A percentile compares a stretch with the other conserved stretches of the same genome.
Evolutionary conservation across 177 flowering plant species (phyloP).

Genomic region (Vitis hybrid): DNA sequence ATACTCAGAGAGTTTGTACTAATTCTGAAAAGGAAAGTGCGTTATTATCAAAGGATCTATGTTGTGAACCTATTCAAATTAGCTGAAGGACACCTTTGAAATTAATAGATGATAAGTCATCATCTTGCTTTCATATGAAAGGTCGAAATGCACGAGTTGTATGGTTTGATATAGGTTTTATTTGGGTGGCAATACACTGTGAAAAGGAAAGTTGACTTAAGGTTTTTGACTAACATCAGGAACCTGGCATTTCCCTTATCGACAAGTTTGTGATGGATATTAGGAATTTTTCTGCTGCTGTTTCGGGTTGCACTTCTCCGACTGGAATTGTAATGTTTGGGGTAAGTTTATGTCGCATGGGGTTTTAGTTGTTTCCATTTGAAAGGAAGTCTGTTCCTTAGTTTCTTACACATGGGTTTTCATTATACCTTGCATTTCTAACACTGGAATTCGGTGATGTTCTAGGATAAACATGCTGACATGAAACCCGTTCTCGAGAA

Average conservation of each 20-base stretch:
- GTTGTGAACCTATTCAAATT: no score
- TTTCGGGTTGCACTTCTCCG: conserved; percentile 53
- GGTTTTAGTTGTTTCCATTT: background rate
- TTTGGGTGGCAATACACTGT: background rate
- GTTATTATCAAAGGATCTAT: no score
- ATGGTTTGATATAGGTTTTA: no score
- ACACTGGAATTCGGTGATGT: conserved; percentile 14
- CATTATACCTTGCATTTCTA: conserved; percentile 10
- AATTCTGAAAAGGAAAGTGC: no score
- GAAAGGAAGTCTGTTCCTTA: background rate
- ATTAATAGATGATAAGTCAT: no score
- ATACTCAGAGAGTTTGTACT: no score
- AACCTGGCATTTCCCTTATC: conserved; percentile 9
- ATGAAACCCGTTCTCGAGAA: conserved; percentile 44
- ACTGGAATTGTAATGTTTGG: conserved; percentile 60
- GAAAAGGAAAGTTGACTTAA: conserved; percentile 7
- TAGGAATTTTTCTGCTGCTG: conserved; percentile 36
- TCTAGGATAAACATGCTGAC: conserved; percentile 39
- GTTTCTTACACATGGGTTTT: background rate
- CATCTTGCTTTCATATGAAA: no score
- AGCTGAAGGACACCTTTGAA: no score
- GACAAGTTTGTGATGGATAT: conserved; percentile 62
- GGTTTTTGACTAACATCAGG: conserved; percentile 26
- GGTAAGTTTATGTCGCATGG: conserved; percentile 32
- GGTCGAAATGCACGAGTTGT: no score